A percentile compares a stretch with the other conserved stretches of the same genome.
phyloP scores from a whole-genome alignment of 2,329 filamentous ascomycete genomes.

The Phialophora verrucosa region DNA sequence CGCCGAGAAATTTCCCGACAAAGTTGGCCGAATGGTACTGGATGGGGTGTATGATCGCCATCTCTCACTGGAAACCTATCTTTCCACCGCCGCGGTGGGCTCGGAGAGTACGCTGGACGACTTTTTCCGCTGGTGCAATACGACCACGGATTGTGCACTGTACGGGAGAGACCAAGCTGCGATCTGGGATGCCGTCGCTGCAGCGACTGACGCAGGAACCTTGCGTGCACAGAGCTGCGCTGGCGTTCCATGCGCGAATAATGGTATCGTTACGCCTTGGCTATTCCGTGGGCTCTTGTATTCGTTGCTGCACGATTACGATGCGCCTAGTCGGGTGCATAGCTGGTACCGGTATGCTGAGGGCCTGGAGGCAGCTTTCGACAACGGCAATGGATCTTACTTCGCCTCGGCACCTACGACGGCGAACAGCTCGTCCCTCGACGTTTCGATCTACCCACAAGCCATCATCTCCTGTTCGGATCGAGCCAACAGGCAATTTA shows the following conservation, averaged over 20 bases:
- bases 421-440: not conserved
- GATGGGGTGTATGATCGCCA: conserved; percentile 54
- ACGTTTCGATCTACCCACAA: not conserved
- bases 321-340: not conserved
- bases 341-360: conserved; percentile 4
- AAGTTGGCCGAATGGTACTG: conserved; percentile 51
- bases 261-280: not conserved
- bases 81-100: conserved; percentile 3
- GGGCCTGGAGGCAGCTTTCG: not conserved
- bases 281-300: not conserved
- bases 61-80: conserved; percentile 42
- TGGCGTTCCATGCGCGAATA: not conserved
- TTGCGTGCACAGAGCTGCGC: not conserved
- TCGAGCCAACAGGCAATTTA: not conserved
- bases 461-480: not conserved
- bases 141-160: conserved; percentile 15
- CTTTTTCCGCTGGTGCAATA: conserved; percentile 24
- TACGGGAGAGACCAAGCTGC: conserved; percentile 1
- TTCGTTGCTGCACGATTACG: not conserved
- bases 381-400: not conserved
- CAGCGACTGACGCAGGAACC: not conserved
- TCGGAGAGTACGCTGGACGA: conserved; percentile 3
- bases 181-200: conserved; percentile 6
- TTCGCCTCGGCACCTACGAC: not conserved
- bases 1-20: conserved; percentile 52